A percentile compares a stretch with the other conserved stretches of the same genome.
phyloP scores from a whole-genome alignment of 176 grass and related monocot species.

The Ensete glaucum region DNA sequence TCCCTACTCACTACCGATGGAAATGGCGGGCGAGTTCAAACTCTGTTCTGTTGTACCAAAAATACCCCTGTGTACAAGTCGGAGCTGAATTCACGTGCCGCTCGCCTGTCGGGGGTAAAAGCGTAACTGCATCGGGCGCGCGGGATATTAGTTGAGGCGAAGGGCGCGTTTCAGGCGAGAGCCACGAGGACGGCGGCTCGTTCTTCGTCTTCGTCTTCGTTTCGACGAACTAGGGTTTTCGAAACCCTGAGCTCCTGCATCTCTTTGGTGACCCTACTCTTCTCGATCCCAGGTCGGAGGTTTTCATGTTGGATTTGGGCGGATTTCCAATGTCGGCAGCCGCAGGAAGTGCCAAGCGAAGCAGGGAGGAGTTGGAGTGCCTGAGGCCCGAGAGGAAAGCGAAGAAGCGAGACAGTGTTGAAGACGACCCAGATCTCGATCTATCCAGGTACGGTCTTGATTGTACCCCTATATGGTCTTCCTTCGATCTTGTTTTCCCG shows the following conservation, averaged over 20 bases:
- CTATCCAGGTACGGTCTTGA: conserved; percentile 9
- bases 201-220: not conserved
- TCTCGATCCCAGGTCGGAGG: too few relatives aligned
- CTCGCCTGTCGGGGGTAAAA: not conserved
- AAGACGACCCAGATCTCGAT: conserved; percentile 11
- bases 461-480: not conserved
- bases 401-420: not conserved
- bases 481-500: not conserved
- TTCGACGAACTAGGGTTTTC: too few relatives aligned
- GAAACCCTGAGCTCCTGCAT: not conserved
- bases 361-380: conserved; percentile 5
- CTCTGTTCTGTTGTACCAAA: not conserved
- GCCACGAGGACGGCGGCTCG: too few relatives aligned
- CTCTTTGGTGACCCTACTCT: not conserved
- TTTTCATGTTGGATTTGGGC: conserved; percentile 2
- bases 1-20: too few relatives aligned
- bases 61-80: not conserved
- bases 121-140: not conserved
- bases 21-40: too few relatives aligned
- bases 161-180: not conserved
- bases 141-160: not conserved
- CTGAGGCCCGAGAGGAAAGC: conserved; percentile 2
- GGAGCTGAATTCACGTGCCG: too few relatives aligned
- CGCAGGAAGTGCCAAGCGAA: conserved; percentile 6
- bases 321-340: conserved; percentile 1